Conservation (phyloP, 352 stramenopile genomes). For the Globisporangium canariense region DNA sequence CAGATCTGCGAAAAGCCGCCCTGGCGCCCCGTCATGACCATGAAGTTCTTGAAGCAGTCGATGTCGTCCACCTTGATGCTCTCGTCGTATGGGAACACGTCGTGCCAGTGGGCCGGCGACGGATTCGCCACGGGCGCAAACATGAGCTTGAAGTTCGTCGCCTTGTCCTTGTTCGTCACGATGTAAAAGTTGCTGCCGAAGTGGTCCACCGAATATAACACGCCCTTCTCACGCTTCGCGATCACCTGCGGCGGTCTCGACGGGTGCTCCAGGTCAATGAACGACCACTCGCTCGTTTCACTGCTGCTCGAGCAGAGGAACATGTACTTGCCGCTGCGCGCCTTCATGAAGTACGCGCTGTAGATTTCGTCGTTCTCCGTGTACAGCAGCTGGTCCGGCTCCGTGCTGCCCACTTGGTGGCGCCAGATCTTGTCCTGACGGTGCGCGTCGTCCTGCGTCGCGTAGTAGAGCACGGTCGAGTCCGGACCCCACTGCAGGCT, state of each 20-base stretch:
- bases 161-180: conserved; percentile 91
- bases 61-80: conserved; percentile 85
- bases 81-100: conserved; percentile 84
- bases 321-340: conserved; percentile 91
- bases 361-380: conserved; percentile 94
- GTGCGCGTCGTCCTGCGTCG: conserved; percentile 89
- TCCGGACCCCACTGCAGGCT: conserved; percentile 91
- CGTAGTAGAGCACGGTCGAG: conserved; percentile 92
- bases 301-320: conserved; percentile 87
- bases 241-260: conserved; percentile 49
- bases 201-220: conserved; percentile 88
- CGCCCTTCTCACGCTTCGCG: conserved; percentile 57
- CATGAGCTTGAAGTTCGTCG: conserved; percentile 94
- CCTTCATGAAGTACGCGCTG: conserved; percentile 91
- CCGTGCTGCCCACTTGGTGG: conserved; percentile 76
- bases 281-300: conserved; percentile 91
- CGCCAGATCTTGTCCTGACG: conserved; percentile 94
- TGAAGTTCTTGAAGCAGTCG: conserved; percentile 84
- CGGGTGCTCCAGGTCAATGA: conserved; percentile 62
- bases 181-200: conserved; percentile 90
- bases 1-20: conserved; percentile 80
- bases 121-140: conserved; percentile 47
- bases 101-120: conserved; percentile 72
- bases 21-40: conserved; percentile 86
- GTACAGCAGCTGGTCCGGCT: conserved; percentile 89